Evolutionary conservation across 2,329 filamentous ascomycete species (phyloP), one percentile per base, ranked within the genome.

Genomic region (Aspergillus hiratsukae): DNA sequence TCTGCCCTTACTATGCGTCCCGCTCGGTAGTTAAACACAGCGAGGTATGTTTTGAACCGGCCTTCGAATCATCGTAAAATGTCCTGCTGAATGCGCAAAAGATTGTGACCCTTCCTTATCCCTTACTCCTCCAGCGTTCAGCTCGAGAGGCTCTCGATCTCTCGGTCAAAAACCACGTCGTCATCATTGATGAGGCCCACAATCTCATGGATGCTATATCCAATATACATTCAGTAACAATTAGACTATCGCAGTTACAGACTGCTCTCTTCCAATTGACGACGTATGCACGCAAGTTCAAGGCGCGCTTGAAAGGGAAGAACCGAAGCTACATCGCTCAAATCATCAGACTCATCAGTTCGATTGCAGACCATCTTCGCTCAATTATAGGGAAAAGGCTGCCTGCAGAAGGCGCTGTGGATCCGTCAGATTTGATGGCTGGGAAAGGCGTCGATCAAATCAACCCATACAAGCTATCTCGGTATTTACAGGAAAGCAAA

Each of bases 1-100:
- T 97, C 4, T 99, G 94, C 69, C 93, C 94, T 0, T 99, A 99
- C 72, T 99, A 99, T 73, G 92, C 93, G n/a, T 93, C 93, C 0
- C 83, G 94, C 50, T 83, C 88, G 2, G 89, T 90, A 0, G 87
- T 96, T n/a, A 85, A 87, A 19, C 83, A 87, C 9, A 88, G 90
- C 43, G 92, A 97, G 72, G 82, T 83, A 60, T 63, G 74, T 58
- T 45, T n/a, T 27, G n/a, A 35, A 48, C 21, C 56, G 19, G 29
- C 28, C 10, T 51, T 21, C 19, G 46, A 40, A 37, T 49, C 6
- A 17, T 45, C 14, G 17, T 37, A 40, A 35, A 50, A 46, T 40
- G 25, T 45, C 45, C 53, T 35, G 56, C 58, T 61, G 23, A 58
- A 58, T 28, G 17, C 8, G 8, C 49, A 37, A 55, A 53, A 87